Evolutionary conservation across 345 rosid species (phyloP), one percentile per base, ranked within the genome.

Genomic region (Citrus mangshanensis): DNA sequence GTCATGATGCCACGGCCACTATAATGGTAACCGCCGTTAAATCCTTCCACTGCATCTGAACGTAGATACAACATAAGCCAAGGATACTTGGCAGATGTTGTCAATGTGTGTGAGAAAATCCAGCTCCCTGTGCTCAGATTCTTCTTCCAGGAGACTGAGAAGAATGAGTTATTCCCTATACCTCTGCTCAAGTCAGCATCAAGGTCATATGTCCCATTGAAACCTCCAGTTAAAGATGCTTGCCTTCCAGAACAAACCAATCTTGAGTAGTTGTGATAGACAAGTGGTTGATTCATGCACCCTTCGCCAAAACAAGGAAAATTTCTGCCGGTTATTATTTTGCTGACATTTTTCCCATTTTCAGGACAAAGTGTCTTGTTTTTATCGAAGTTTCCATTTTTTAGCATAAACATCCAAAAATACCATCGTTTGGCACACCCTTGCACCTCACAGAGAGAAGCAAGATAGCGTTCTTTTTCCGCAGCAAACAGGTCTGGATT

Each of bases 331-430:
- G 88, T 88, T 32, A 87, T 86, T 68, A 89, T 80, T 40, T 85
- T 78, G 74, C 82, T 80, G 8, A 89, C 80, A 60, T 71, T 81
- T 55, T 78, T 82, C 49, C 95, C 93, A 66, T 91, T 89, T 78
- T 91, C 89, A 0, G 90, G 95, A 73, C 93, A 91, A 30, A 86
- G 79, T 1, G 87, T 86, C 61, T 91, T 82, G 69, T 79, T 89
- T 74, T 88, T 89, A 76, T 91, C 95, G 24, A 91, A 88, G 78
- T 91, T 91, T 14, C 95, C 92, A 78, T 88, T 89, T 74, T 89
- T 91, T 32, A 89, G 85, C 93, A 89, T 89, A 62, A 88, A 79
- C 89, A 85, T 89, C 91, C 90, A 88, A 74, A 86, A 89, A 7
- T 85, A 85, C 90, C 88, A 89, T 12, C 90, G 88, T 25, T 82